These are phyloP conservation scores for Lolium perenne DNA, from an alignment of 176 grass and related monocot genomes.

Conservation along the genomic window DNA sequence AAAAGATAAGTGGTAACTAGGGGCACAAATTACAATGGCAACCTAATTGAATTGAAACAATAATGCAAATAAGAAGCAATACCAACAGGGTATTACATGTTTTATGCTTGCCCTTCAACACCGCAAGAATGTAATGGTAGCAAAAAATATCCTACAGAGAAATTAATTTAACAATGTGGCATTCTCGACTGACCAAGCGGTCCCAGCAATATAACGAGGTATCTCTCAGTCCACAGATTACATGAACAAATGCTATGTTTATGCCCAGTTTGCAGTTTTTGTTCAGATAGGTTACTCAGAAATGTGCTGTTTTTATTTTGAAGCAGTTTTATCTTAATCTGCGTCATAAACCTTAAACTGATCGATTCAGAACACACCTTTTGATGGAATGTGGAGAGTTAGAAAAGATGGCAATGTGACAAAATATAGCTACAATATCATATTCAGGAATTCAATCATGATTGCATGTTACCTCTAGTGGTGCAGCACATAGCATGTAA, in stretches of 20 bases:
- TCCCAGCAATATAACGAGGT: not conserved
- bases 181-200: not conserved
- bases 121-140: constrained; percentile 12
- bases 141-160: not conserved
- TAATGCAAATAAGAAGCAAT: constrained; percentile 36
- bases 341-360: not conserved
- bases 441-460: constrained; percentile 19
- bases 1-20: constrained; percentile 12
- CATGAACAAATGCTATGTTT: constrained; percentile 18
- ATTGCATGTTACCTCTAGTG: constrained; percentile 57
- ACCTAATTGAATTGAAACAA: constrained; percentile 33
- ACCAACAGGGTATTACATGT: constrained; percentile 22
- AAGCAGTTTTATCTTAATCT: not conserved
- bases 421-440: constrained; percentile 25
- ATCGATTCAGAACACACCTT: not conserved
- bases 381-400: not conserved
- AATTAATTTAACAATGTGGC: constrained; percentile 23
- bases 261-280: constrained; percentile 15
- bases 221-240: constrained; percentile 20
- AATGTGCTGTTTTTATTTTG: constrained; percentile 6
- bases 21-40: not conserved
- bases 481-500: constrained; percentile 90
- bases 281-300: constrained; percentile 26
- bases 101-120: constrained; percentile 20
- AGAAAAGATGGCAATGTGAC: not conserved